phyloP scores from a whole-genome alignment of 257 asterid species.

The Galeopsis tetrahit region DNA sequence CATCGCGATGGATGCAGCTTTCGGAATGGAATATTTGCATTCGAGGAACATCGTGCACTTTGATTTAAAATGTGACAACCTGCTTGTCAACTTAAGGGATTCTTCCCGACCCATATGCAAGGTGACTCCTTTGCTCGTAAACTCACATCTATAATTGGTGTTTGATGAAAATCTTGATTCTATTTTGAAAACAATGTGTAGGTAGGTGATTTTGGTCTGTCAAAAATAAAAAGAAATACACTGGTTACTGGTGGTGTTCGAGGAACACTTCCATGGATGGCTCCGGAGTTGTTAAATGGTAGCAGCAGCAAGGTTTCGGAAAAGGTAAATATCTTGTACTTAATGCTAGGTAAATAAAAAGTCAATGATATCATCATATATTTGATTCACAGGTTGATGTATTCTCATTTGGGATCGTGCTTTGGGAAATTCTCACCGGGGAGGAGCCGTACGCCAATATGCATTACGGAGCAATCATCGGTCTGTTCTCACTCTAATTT shows the following conservation, averaged over 20 bases:
- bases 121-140: conserved; percentile 40
- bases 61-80: conserved; percentile 91
- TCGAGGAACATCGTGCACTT: conserved; percentile 95
- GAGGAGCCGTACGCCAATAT: conserved; percentile 97
- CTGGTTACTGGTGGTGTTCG: conserved; percentile 94
- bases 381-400: conserved; percentile 74
- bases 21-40: conserved; percentile 96
- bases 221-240: conserved; percentile 91
- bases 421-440: conserved; percentile 97
- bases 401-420: conserved; percentile 91
- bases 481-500: conserved; percentile 42
- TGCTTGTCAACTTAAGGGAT: conserved; percentile 95
- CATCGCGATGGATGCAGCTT: conserved; percentile 98
- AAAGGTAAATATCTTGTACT: conserved; percentile 49
- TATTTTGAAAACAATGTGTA: conserved; percentile 33
- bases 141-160: background rate
- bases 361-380: conserved; percentile 14
- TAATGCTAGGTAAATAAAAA: background rate
- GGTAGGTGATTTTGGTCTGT: conserved; percentile 96
- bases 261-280: conserved; percentile 99
- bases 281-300: conserved; percentile 92
- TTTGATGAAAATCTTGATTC: background rate
- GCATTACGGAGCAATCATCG: conserved; percentile 98
- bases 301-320: conserved; percentile 95
- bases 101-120: conserved; percentile 94